Conservation (phyloP, 192 early-diverging fungal species). For the Coemansia furcata region DNA sequence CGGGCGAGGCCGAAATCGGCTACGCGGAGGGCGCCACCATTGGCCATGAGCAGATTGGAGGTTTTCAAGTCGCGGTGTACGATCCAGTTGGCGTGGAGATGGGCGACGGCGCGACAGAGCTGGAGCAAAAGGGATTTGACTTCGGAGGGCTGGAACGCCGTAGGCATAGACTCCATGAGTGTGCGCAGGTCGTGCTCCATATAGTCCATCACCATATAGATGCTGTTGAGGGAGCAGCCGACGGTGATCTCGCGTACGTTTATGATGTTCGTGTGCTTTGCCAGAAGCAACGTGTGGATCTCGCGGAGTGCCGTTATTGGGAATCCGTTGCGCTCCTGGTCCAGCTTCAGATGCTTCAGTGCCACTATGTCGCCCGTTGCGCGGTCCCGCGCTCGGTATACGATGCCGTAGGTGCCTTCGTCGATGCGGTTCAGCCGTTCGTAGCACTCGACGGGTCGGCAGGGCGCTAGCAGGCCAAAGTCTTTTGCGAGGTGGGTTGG, state of each 20-base stretch:
- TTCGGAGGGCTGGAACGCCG: constrained; percentile 80
- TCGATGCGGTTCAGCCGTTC: constrained; percentile 95
- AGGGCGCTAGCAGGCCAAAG: constrained; percentile 17
- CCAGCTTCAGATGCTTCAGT: constrained; percentile 73
- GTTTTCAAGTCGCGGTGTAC: constrained; percentile 92
- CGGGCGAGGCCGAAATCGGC: constrained; percentile 99
- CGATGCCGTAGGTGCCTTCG: constrained; percentile 95
- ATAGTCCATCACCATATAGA: constrained; percentile 98
- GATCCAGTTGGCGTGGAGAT: constrained; percentile 84
- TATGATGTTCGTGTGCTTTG: constrained; percentile 83
- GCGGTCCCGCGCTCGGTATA: constrained; percentile 86
- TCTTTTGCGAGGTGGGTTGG: constrained; percentile 22
- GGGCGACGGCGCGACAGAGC: constrained; percentile 74
- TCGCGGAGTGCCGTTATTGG: constrained; percentile 78
- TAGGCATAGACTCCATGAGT: constrained; percentile 81
- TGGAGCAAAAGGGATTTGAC: constrained; percentile 76
- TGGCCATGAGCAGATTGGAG: constrained; percentile 74
- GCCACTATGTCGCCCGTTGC: constrained; percentile 77
- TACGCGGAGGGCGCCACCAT: constrained; percentile 82
- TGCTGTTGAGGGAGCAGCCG: constrained; percentile 58
- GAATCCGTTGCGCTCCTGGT: constrained; percentile 76
- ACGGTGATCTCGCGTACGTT: constrained; percentile 78
- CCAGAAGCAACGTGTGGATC: constrained; percentile 68
- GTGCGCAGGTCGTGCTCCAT: constrained; percentile 93
- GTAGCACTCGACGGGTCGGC: constrained; percentile 58